Percentiles rank a stretch among this genome's conserved stretches.
phyloP scores from a whole-genome alignment of 768 basidiomycete genomes.

The Kwoniella europaea region DNA sequence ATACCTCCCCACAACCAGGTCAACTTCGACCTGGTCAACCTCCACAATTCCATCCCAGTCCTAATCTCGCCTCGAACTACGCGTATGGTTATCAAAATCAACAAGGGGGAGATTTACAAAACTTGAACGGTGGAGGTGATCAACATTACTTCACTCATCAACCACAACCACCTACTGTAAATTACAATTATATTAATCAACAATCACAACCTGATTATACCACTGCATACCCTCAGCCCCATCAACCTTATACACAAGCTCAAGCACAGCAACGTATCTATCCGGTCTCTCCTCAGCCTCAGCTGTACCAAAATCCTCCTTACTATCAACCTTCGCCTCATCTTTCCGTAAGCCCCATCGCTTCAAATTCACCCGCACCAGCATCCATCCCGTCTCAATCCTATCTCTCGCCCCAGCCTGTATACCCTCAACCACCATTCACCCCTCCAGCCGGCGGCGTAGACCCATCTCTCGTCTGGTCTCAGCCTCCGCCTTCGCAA shows the following conservation, averaged over 20 bases:
- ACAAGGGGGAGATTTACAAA: not conserved
- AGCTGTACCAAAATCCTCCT: not conserved
- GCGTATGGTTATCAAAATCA: not conserved
- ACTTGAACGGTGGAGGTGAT: slow-evolving; percentile 5
- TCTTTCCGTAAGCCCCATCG: not conserved
- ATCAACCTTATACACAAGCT: not conserved
- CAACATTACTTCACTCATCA: slow-evolving; percentile 5
- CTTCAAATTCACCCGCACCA: not conserved
- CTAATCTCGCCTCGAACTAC: not conserved
- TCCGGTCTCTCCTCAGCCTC: not conserved
- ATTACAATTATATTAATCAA: not conserved
- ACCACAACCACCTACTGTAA: slow-evolving; percentile 13
- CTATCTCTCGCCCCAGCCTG: not conserved
- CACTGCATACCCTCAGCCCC: not conserved
- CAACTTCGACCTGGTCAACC: slow-evolving; percentile 5
- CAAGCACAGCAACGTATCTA: too few species aligned
- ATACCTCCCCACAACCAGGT: slow-evolving; percentile 1
- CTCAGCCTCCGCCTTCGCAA: not conserved
- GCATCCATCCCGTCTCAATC: not conserved
- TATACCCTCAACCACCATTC: not conserved
- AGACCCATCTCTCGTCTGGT: slow-evolving; percentile 10
- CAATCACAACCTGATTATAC: slow-evolving; percentile 8
- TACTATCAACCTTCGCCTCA: slow-evolving; percentile 1
- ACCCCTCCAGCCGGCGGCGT: slow-evolving; percentile 5
- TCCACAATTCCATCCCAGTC: slow-evolving; percentile 7